Base-by-base conservation (phyloP, 1,284 basidiomycete genomes). In the Cryptococcus jaspeensis region DNA sequence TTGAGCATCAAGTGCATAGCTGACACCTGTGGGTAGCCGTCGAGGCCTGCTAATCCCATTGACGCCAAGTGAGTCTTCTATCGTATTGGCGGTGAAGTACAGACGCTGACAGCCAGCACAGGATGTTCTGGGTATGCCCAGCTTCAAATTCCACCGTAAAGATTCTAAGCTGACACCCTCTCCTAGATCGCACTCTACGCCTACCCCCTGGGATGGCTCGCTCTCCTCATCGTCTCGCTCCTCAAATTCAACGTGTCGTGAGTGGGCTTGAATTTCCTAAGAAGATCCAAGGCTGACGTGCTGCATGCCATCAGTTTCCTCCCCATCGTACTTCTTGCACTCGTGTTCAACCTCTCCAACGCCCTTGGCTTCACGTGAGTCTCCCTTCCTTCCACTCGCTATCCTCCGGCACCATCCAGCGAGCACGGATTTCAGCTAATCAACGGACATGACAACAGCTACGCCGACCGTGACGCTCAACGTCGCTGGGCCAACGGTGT, bases 301-400 rank as follows among this genome's bases (percentile, higher is more conserved):
- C 50, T 32, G 28, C 28, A 4, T 9, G 9, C 37, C 51, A 54
- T 53, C 55, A 74, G 88, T 6, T 92, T 90, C 75, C 81, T 93
- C 56, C 92, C 92, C 15, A 93, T 94, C 64, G 89, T 94, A 51
- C 74, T 87, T 46, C 84, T 95, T 40, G 92, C 92, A 5, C 81
- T 94, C 52, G 87, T 94, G 38, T 94, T 95, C 83, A 94, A 94
- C 75, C 72, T 92, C 53, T 92, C 90, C 36, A 96, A 96, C 67
- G 88, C 87, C 22, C 81, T 96, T 56, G 93, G 92, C 8, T 95
- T 94, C 79, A 94, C 91, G 60, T 94, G 90, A 71, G 92, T 65
- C 15, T 2, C 5, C 23, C 13, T 49, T 15, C 7, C 12, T 11
- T 38, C 12, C 18, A n/a, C 36, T 40, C 13, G n/a, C 18, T n/a